phyloP scores from a whole-genome alignment of 2,329 filamentous ascomycete genomes.

The Microcyclosporella mali region DNA sequence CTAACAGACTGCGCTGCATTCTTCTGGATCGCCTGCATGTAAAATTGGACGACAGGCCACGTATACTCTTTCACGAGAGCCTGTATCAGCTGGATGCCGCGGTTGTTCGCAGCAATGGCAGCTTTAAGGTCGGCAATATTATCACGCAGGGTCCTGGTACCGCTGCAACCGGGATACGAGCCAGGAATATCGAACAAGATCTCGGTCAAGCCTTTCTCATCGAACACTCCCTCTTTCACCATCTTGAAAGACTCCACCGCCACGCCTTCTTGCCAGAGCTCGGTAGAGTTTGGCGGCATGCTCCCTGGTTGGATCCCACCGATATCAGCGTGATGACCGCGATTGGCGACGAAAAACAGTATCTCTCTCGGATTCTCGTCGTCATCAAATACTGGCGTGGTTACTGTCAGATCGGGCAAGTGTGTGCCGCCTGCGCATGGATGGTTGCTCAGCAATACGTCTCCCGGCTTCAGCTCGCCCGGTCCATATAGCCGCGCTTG shows the following conservation, averaged over 20 bases:
- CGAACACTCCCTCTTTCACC: conserved; percentile 29
- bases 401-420: conserved; percentile 40
- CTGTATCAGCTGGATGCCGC: conserved; percentile 33
- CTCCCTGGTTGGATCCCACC: conserved; percentile 36
- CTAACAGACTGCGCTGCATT: conserved; percentile 34
- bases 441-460: conserved; percentile 39
- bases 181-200: conserved; percentile 62
- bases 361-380: conserved; percentile 22
- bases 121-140: conserved; percentile 34
- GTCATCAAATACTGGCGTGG: conserved; percentile 35
- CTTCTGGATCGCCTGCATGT: conserved; percentile 37
- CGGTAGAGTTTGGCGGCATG: conserved; percentile 40
- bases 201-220: conserved; percentile 30
- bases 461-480: conserved; percentile 33
- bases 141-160: conserved; percentile 29
- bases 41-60: conserved; percentile 33
- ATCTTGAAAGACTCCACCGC: conserved; percentile 29
- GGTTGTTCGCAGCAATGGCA: conserved; percentile 32
- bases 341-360: conserved; percentile 36
- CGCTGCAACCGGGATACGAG: conserved; percentile 36
- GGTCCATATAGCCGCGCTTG: conserved; percentile 47
- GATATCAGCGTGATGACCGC: conserved; percentile 40
- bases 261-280: conserved; percentile 43
- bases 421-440: conserved; percentile 37
- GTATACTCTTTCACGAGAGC: conserved; percentile 33